Evolutionary conservation across 768 basidiomycete species (phyloP).

Genomic region (Panaeolus cyanescens): DNA sequence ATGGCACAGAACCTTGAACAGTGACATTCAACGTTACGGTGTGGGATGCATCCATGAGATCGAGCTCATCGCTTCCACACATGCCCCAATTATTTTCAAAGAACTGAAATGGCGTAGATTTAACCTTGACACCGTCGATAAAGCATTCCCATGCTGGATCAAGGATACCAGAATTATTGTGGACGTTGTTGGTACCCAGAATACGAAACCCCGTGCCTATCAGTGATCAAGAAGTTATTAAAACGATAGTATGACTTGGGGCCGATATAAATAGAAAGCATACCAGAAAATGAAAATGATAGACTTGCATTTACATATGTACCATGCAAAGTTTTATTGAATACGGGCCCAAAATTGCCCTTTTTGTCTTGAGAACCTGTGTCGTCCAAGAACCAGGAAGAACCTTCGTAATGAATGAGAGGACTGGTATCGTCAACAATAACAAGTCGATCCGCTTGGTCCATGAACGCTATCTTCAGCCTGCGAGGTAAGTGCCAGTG

Average conservation of each 20-base stretch:
- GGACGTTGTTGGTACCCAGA: constrained; percentile 16
- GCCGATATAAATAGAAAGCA: background rate
- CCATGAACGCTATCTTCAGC: no score
- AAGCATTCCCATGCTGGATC: constrained; percentile 25
- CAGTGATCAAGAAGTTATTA: background rate
- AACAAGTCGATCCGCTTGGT: constrained; percentile 24
- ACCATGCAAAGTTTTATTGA: constrained; percentile 29
- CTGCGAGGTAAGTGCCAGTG: no score
- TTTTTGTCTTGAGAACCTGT: constrained; percentile 23
- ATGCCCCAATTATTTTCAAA: constrained; percentile 27
- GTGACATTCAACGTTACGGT: constrained; percentile 23
- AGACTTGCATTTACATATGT: constrained; percentile 28
- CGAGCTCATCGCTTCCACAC: constrained; percentile 14
- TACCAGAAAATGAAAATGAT: constrained; percentile 32
- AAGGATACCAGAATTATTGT: constrained; percentile 16
- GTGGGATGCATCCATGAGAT: constrained; percentile 24
- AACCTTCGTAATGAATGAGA: constrained; percentile 28
- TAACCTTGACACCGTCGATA: constrained; percentile 19
- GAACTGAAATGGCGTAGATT: constrained; percentile 17
- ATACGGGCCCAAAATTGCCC: constrained; percentile 34
- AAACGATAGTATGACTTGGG: no score
- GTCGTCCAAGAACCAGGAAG: constrained; percentile 29
- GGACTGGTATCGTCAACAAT: constrained; percentile 36
- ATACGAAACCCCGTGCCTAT: constrained; percentile 18
- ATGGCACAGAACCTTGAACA: constrained; percentile 19